Conservation (phyloP, 2,329 filamentous ascomycete species). For the Fusarium graminum region DNA sequence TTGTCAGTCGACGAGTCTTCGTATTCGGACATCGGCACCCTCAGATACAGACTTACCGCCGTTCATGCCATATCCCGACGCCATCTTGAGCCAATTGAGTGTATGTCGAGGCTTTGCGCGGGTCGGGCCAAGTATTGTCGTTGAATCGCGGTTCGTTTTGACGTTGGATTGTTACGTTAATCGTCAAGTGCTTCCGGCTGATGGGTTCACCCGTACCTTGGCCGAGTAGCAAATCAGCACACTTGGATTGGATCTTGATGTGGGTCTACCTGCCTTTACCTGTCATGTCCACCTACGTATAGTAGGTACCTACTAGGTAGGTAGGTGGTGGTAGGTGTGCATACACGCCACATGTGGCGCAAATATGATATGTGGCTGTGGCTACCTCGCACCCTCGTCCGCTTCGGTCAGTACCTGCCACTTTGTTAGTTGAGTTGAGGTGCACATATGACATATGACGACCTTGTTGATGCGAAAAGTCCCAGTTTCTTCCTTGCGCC, state of each 20-base stretch:
- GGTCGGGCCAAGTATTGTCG: conserved; percentile 41
- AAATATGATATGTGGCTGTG: neutral
- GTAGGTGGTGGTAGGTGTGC: too few species aligned
- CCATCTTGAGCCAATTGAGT: conserved; percentile 67
- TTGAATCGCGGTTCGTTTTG: conserved; percentile 44
- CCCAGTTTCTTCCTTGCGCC: neutral
- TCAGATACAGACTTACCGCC: conserved; percentile 71
- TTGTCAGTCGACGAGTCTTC: conserved; percentile 41
- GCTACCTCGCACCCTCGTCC: neutral
- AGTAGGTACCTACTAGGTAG: too few species aligned
- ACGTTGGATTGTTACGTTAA: conserved; percentile 41
- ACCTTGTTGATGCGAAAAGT: conserved; percentile 8
- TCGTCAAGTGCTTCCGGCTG: conserved; percentile 38
- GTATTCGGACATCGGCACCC: neutral
- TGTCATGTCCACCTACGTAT: too few species aligned
- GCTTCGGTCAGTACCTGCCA: conserved; percentile 17
- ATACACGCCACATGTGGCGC: neutral
- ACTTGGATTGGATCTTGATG: conserved; percentile 36
- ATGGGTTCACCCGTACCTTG: conserved; percentile 48
- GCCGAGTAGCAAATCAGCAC: conserved; percentile 48
- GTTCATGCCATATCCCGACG: conserved; percentile 85
- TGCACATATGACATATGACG: conserved; percentile 21
- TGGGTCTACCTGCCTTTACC: conserved; percentile 10
- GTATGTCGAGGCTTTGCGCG: conserved; percentile 45
- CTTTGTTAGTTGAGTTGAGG: conserved; percentile 33